Evolutionary conservation across 192 early-diverging fungal genomes (phyloP).

Genomic region (Gonapodya sp.): DNA sequence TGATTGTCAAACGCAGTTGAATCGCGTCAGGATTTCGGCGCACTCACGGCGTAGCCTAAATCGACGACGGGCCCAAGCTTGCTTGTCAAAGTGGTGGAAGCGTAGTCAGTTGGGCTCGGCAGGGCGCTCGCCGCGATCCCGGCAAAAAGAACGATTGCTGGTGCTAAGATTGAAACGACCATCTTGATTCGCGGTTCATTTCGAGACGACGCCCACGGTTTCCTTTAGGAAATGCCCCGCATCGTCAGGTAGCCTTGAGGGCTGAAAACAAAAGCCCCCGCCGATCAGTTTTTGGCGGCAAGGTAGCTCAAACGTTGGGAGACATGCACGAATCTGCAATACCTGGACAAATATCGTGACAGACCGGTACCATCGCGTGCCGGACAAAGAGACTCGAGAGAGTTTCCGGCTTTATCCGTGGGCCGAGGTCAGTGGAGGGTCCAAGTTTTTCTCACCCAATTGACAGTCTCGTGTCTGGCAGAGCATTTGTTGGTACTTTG

Average conservation of each 20-base stretch:
- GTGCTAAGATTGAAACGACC: constrained; percentile 1
- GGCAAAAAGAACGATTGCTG: not conserved
- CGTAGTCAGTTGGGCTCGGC: not conserved
- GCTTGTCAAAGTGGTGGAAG: not conserved
- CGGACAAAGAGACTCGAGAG: not conserved
- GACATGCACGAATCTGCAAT: not conserved
- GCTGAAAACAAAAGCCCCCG: not conserved
- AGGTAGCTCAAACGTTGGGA: not conserved
- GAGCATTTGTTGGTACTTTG: not conserved
- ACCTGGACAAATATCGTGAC: not conserved
- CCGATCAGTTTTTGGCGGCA: not conserved
- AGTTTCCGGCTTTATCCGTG: not conserved
- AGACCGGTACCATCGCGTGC: not conserved
- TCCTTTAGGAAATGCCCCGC: not conserved
- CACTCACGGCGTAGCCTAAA: constrained; percentile 3
- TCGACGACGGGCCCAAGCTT: not conserved
- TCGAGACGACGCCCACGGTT: not conserved
- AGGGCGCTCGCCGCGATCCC: not conserved
- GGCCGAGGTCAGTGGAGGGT: not conserved
- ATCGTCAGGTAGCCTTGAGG: constrained; percentile 1
- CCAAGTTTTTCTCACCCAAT: not conserved
- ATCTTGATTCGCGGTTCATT: not conserved
- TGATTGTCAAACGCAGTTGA: not conserved
- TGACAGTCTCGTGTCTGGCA: not conserved
- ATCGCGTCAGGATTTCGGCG: not conserved